phyloP scores from a whole-genome alignment of 345 rosid species.

The Rubroshorea leprosula region DNA sequence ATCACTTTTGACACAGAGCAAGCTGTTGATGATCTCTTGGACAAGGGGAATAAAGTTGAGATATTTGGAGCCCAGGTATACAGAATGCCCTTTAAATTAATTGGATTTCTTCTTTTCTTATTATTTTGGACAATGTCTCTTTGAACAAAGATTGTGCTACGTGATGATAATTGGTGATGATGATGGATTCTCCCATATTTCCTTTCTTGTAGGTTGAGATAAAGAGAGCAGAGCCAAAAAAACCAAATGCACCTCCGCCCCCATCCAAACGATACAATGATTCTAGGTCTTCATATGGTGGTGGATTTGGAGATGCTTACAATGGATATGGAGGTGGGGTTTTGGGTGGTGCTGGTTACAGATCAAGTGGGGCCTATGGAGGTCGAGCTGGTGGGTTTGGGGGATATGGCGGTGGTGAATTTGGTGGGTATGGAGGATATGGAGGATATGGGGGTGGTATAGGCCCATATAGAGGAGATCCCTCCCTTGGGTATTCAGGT shows the following conservation, averaged over 20 bases:
- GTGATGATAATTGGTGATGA: no score
- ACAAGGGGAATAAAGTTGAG: slow-evolving; percentile 64
- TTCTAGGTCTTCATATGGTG: slow-evolving; percentile 54
- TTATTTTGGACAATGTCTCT: not conserved
- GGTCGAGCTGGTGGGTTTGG: slow-evolving; percentile 55
- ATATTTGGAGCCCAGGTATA: slow-evolving; percentile 61
- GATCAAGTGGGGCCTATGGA: slow-evolving; percentile 60
- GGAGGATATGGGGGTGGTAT: slow-evolving; percentile 54
- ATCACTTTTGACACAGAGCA: slow-evolving; percentile 62
- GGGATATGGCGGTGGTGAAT: slow-evolving; percentile 62
- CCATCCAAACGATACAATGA: slow-evolving; percentile 53
- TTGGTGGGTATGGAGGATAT: slow-evolving; percentile 58
- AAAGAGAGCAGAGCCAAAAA: slow-evolving; percentile 99
- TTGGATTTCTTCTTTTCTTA: not conserved
- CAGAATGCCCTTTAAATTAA: slow-evolving; percentile 1
- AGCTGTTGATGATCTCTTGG: slow-evolving; percentile 62
- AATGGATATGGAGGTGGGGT: slow-evolving; percentile 58
- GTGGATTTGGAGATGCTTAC: slow-evolving; percentile 46
- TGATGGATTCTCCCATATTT: no score
- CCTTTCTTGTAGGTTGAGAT: slow-evolving; percentile 67
- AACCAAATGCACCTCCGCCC: slow-evolving; percentile 63
- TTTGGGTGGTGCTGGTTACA: slow-evolving; percentile 46
- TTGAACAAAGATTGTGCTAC: no score
- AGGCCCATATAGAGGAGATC: slow-evolving; percentile 75
- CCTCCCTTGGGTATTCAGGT: slow-evolving; percentile 62